phyloP scores from a whole-genome alignment of 805 yeast species.

The Monosporozyma yasuniensis region DNA sequence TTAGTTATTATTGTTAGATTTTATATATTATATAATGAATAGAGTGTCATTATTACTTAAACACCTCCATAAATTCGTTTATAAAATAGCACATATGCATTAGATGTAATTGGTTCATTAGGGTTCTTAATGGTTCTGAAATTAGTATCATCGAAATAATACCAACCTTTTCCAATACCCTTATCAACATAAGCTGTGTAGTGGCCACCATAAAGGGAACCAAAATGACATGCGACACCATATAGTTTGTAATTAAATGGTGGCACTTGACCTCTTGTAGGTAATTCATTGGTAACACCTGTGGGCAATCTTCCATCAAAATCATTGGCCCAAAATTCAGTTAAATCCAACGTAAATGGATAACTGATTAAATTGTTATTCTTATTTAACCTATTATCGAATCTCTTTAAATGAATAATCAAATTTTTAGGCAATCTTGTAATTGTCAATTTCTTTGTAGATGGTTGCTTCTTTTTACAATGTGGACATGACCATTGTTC shows the following conservation, averaged over 20 bases:
- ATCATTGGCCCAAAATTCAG: constrained; percentile 53
- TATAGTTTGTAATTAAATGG: constrained; percentile 72
- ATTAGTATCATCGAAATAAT: constrained; percentile 71
- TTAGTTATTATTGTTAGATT: neutral
- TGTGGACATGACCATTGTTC: constrained; percentile 80
- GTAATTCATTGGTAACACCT: constrained; percentile 32
- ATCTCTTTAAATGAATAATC: constrained; percentile 77
- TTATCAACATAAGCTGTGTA: constrained; percentile 76
- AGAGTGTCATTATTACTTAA: neutral
- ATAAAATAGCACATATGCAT: constrained; percentile 80
- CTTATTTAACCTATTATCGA: constrained; percentile 42
- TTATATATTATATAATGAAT: neutral
- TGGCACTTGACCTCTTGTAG: constrained; percentile 68
- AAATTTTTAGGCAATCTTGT: constrained; percentile 73
- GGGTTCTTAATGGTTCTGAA: constrained; percentile 45
- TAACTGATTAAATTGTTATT: constrained; percentile 58
- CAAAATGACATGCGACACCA: constrained; percentile 80
- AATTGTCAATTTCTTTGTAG: constrained; percentile 63
- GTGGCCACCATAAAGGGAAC: constrained; percentile 79
- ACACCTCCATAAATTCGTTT: constrained; percentile 32
- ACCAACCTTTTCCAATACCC: constrained; percentile 56
- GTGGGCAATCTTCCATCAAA: constrained; percentile 26
- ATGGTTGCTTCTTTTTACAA: constrained; percentile 55
- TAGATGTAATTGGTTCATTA: constrained; percentile 51
- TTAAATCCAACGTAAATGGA: constrained; percentile 59